These are phyloP conservation scores for Davidsoniella neocaledoniae DNA, from an alignment of 2,329 filamentous ascomycete genomes.

Conservation along the genomic window DNA sequence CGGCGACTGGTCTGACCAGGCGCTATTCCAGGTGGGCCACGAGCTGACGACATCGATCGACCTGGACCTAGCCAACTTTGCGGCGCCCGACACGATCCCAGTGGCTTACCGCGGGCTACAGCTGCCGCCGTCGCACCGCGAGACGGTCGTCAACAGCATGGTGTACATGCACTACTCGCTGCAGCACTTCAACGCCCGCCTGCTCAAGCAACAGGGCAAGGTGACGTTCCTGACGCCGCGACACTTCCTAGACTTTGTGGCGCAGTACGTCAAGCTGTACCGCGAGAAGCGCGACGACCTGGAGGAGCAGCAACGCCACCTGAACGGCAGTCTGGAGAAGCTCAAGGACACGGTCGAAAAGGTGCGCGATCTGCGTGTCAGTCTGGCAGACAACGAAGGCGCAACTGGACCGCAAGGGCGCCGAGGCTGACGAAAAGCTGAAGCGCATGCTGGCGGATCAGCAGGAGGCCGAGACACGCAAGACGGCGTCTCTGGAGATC, in stretches of 20 bases:
- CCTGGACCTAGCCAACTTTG: constrained; percentile 72
- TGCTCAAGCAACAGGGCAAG: constrained; percentile 83
- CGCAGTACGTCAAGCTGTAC: constrained; percentile 93
- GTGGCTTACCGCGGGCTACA: constrained; percentile 76
- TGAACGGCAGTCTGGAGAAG: constrained; percentile 97
- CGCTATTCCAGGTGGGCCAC: constrained; percentile 89
- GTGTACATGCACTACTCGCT: constrained; percentile 96
- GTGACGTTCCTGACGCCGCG: constrained; percentile 86
- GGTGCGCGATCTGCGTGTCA: constrained; percentile 78
- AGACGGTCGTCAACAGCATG: constrained; percentile 93
- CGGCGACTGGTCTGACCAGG: constrained; percentile 98
- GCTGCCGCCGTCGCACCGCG: constrained; percentile 76
- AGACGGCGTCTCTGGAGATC: constrained; percentile 74
- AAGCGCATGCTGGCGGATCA: constrained; percentile 96
- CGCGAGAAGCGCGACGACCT: constrained; percentile 97
- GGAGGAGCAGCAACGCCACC: constrained; percentile 93
- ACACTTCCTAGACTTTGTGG: constrained; percentile 95
- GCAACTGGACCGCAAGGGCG: constrained; percentile 83
- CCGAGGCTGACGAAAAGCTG: constrained; percentile 91
- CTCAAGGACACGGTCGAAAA: constrained; percentile 93
- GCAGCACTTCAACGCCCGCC: constrained; percentile 70
- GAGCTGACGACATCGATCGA: constrained; percentile 95
- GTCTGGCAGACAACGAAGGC: constrained; percentile 87
- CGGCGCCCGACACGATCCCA: constrained; percentile 77
- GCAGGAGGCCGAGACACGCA: constrained; percentile 80